A percentile compares a stretch with the other conserved stretches of the same genome.
phyloP scores from a whole-genome alignment of 2,329 filamentous ascomycete species.

The Colletotrichum echinochloae region DNA sequence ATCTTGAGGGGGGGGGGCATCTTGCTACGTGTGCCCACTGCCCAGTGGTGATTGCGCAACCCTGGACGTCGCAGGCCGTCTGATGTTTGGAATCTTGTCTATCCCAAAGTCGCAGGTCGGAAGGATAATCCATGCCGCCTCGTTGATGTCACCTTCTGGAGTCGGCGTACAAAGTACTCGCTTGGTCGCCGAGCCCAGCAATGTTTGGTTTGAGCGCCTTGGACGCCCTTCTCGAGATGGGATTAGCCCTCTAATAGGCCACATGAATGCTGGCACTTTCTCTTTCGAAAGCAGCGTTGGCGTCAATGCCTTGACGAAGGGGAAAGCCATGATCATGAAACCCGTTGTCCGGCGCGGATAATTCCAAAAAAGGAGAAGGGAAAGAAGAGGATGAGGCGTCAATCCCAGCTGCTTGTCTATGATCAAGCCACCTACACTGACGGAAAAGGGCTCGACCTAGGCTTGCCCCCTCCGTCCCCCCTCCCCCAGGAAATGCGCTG shows the following conservation, averaged over 20 bases:
- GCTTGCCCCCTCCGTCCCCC: too few species aligned
- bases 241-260: background rate
- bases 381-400: background rate
- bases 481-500: background rate
- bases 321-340: too few species aligned
- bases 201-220: background rate
- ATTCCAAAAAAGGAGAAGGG: background rate
- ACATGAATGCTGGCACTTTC: background rate
- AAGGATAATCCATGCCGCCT: background rate
- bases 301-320: background rate
- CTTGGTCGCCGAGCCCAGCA: background rate
- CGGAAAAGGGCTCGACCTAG: background rate
- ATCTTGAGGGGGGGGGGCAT: background rate
- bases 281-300: background rate
- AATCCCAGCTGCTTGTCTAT: background rate
- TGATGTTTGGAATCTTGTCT: background rate
- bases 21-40: background rate
- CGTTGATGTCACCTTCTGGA: background rate
- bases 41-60: background rate
- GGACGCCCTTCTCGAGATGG: background rate
- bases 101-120: background rate
- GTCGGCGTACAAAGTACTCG: too few species aligned
- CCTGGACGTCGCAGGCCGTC: background rate
- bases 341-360: background rate
- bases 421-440: background rate